Conservation (phyloP, 768 basidiomycete genomes). For the Phlegmacium glaucopus region DNA sequence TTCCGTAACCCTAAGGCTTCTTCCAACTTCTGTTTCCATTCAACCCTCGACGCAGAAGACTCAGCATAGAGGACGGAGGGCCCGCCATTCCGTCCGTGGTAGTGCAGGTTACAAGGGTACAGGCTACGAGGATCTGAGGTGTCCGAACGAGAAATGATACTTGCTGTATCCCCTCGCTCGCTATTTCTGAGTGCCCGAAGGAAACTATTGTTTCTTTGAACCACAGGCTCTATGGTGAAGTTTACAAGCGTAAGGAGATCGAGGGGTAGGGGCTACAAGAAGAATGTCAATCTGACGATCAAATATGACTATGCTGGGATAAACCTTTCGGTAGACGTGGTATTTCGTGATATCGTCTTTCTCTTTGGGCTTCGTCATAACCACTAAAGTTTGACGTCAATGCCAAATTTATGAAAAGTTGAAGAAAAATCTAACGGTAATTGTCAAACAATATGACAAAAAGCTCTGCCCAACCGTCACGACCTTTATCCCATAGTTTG, state of each 20-base stretch:
- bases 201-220: conserved; percentile 64
- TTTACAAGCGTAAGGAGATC: conserved; percentile 82
- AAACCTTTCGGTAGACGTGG: conserved; percentile 70
- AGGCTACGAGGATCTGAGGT: conserved; percentile 65
- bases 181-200: conserved; percentile 59
- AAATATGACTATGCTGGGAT: conserved; percentile 18
- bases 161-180: conserved; percentile 17
- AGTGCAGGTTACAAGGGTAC: conserved; percentile 84
- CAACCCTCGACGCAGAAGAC: conserved; percentile 58
- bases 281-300: conserved; percentile 23
- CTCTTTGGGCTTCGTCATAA: conserved; percentile 78
- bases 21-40: conserved; percentile 91
- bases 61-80: conserved; percentile 85
- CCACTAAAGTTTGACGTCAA: conserved; percentile 46
- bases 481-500: conserved; percentile 41
- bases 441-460: conserved; percentile 93
- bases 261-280: conserved; percentile 81
- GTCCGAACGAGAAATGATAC: conserved; percentile 23
- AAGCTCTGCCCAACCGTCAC: conserved; percentile 80
- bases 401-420: conserved; percentile 4
- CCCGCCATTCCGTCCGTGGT: conserved; percentile 84
- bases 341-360: conserved; percentile 74
- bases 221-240: conserved; percentile 67
- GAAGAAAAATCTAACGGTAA: conserved; percentile 56
- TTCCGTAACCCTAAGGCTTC: conserved; percentile 84